Percentiles rank a stretch among this genome's conserved stretches.
Conservation (phyloP, 2,329 filamentous ascomycete genomes). For the Pseudovirgaria hyperparasitica region DNA sequence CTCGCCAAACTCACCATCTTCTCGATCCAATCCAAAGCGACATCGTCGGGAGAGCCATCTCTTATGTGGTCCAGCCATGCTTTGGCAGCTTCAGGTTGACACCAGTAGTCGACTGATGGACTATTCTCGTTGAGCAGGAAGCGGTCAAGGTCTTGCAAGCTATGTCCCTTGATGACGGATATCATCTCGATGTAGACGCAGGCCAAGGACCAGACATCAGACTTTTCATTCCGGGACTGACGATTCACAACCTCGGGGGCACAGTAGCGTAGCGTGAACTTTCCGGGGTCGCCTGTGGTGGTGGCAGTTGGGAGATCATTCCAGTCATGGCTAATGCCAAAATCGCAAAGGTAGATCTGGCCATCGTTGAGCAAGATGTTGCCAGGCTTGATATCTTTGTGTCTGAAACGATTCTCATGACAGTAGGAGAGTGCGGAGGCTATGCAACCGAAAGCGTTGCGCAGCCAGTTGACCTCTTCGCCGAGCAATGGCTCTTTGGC, state of each 20-base stretch:
- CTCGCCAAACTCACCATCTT: slow-evolving; percentile 7
- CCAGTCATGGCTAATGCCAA: slow-evolving; percentile 7
- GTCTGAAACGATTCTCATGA: slow-evolving; percentile 6
- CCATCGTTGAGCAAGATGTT: slow-evolving; percentile 9
- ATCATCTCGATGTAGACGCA: slow-evolving; percentile 2
- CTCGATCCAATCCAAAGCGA: slow-evolving; percentile 9
- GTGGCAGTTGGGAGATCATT: slow-evolving; percentile 7
- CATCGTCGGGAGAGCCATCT: slow-evolving; percentile 8
- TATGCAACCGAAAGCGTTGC: slow-evolving; percentile 8
- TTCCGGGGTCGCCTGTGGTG: slow-evolving; percentile 8
- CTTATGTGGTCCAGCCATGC: slow-evolving; percentile 8
- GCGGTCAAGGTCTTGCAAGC: slow-evolving; percentile 1
- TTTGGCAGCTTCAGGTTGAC: slow-evolving; percentile 7
- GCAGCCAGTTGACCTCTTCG: slow-evolving; percentile 2
- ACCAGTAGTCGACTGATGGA: no score
- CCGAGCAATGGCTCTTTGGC: slow-evolving; percentile 4
- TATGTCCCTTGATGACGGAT: slow-evolving; percentile 2
- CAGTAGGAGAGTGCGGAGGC: slow-evolving; percentile 8
- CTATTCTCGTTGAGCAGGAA: no score
- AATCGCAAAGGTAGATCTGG: slow-evolving; percentile 9
- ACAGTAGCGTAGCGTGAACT: slow-evolving; percentile 9
- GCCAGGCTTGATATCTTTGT: slow-evolving; percentile 11
- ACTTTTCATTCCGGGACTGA: slow-evolving; percentile 4
- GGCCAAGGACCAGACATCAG: slow-evolving; percentile 2
- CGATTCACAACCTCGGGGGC: slow-evolving; percentile 9